Evolutionary conservation across 2,329 filamentous ascomycete genomes (phyloP).

Genomic region (Pyrenochaeta sp.): DNA sequence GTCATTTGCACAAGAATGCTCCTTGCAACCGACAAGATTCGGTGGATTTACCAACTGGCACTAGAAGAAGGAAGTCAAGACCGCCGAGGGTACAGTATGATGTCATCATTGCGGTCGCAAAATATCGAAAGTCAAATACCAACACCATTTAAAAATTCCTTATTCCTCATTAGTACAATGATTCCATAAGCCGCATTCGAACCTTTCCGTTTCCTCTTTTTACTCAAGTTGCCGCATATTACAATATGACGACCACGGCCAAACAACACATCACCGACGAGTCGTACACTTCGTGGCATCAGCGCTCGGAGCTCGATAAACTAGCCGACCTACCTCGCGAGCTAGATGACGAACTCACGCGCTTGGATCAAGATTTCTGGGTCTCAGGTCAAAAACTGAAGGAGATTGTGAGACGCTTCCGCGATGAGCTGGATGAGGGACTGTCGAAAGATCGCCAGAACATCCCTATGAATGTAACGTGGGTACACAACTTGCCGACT

Average conservation of each 20-base stretch:
- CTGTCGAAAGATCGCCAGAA: constrained; percentile 26
- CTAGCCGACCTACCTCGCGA: constrained; percentile 26
- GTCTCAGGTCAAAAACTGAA: constrained; percentile 30
- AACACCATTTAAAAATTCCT: neutral
- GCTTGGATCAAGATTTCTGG: constrained; percentile 36
- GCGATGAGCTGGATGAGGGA: constrained; percentile 37
- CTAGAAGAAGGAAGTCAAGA: constrained; percentile 3
- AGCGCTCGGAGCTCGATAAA: constrained; percentile 27
- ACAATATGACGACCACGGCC: constrained; percentile 21
- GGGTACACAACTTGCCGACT: constrained; percentile 90
- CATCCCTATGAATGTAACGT: constrained; percentile 91
- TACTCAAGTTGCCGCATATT: neutral
- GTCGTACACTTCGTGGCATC: constrained; percentile 26
- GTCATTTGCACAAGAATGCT: constrained; percentile 17
- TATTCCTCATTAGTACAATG: neutral
- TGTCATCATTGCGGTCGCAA: constrained; percentile 24
- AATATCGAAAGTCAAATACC: constrained; percentile 2
- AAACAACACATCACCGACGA: constrained; percentile 15
- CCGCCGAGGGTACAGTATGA: constrained; percentile 13
- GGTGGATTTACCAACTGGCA: constrained; percentile 3
- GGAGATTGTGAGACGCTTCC: constrained; percentile 32
- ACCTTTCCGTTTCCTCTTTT: neutral
- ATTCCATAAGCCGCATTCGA: neutral
- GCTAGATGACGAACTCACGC: constrained; percentile 30
- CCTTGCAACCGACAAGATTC: constrained; percentile 4